A percentile compares a stretch with the other conserved stretches of the same genome.
Evolutionary conservation across 768 basidiomycete species (phyloP).

Genomic region (Tricholomella constricta): DNA sequence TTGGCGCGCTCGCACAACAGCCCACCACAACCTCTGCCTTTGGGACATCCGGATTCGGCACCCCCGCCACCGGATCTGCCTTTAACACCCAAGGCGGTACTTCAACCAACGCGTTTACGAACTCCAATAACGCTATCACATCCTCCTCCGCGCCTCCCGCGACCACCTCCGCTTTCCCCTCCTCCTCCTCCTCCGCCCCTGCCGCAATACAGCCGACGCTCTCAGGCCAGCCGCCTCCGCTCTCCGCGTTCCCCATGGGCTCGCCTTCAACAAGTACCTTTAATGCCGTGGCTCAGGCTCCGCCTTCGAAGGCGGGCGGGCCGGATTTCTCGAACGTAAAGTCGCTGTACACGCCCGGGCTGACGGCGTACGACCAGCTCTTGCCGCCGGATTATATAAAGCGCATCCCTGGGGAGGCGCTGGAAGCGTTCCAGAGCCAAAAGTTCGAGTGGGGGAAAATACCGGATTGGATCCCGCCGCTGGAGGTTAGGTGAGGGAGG

Average conservation of each 20-base stretch:
- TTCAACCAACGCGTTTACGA: slow-evolving; percentile 9
- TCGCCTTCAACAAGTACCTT: slow-evolving; percentile 18
- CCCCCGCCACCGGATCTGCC: slow-evolving; percentile 12
- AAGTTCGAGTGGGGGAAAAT: slow-evolving; percentile 70
- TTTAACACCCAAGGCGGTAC: slow-evolving; percentile 6
- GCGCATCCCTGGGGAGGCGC: slow-evolving; percentile 49
- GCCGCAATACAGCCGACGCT: slow-evolving; percentile 3
- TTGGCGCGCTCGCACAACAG: not conserved
- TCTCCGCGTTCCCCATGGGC: slow-evolving; percentile 24
- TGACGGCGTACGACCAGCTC: slow-evolving; percentile 55
- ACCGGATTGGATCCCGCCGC: slow-evolving; percentile 75
- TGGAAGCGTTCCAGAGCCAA: slow-evolving; percentile 54
- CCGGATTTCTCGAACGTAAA: slow-evolving; percentile 30
- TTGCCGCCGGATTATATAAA: slow-evolving; percentile 63
- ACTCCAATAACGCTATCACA: not conserved
- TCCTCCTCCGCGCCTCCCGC: slow-evolving; percentile 13
- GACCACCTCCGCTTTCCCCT: slow-evolving; percentile 6
- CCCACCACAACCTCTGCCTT: slow-evolving; percentile 2
- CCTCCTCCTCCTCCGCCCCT: not conserved
- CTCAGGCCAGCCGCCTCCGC: slow-evolving; percentile 10
- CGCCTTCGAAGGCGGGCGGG: slow-evolving; percentile 9
- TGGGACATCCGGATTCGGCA: slow-evolving; percentile 3
- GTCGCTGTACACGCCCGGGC: slow-evolving; percentile 43
- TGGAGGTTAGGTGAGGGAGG: slow-evolving; percentile 48
- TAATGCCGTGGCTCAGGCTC: not conserved